Conservation (phyloP, 2,329 filamentous ascomycete genomes). For the Hymenoscyphus linearis region DNA sequence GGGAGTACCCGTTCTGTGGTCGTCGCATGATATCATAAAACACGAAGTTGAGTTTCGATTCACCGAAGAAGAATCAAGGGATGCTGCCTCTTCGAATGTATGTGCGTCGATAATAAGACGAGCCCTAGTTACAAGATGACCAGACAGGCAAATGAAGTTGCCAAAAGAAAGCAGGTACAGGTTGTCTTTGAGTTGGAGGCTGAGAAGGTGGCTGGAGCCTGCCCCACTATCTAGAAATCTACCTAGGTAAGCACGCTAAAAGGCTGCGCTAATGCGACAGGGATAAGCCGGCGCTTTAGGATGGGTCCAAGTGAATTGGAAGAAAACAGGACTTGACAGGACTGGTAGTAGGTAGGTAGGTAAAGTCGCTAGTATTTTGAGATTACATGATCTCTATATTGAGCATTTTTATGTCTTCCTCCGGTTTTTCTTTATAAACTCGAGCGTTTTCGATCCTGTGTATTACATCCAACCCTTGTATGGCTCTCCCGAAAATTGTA, state of each 20-base stretch:
- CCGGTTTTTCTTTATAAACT: constrained; percentile 84
- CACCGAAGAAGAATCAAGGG: background rate
- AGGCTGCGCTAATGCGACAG: constrained; percentile 9
- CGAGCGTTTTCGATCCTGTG: constrained; percentile 91
- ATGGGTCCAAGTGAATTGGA: background rate
- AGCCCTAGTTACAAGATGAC: background rate
- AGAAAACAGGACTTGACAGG: background rate
- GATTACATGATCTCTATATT: constrained; percentile 55
- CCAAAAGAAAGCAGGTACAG: background rate
- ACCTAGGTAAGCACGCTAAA: background rate
- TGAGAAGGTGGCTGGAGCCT: background rate
- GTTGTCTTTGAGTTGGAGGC: background rate
- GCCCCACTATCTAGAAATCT: background rate
- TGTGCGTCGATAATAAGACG: background rate
- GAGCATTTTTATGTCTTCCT: constrained; percentile 95
- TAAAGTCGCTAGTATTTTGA: background rate
- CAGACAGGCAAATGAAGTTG: background rate
- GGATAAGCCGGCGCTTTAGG: constrained; percentile 1
- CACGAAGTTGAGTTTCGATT: background rate
- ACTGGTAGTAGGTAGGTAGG: too few species aligned
- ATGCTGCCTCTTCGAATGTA: background rate
- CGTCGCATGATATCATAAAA: constrained; percentile 49
- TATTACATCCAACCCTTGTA: constrained; percentile 87
- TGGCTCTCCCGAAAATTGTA: constrained; percentile 88
- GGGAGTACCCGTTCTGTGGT: constrained; percentile 56